These are phyloP conservation scores for Lasiodiplodia gonubiensis DNA, from an alignment of 2,329 filamentous ascomycete genomes.

Conservation along the genomic window DNA sequence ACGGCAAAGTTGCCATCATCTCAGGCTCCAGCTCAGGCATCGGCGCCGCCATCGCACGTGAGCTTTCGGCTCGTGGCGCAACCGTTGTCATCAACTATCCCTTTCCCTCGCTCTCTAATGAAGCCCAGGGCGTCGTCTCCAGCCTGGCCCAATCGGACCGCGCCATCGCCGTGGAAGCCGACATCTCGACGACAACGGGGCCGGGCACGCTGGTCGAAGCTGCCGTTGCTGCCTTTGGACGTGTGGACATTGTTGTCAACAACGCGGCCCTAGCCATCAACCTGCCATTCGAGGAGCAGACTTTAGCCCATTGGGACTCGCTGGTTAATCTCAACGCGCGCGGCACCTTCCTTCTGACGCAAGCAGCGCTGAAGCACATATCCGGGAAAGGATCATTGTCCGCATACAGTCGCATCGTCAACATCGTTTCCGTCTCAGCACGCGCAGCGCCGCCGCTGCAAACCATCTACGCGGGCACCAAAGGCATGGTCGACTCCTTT, in stretches of 20 bases:
- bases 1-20: conserved; percentile 46
- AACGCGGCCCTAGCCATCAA: conserved; percentile 51
- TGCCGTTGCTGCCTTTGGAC: conserved; percentile 48
- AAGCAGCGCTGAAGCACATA: conserved; percentile 48
- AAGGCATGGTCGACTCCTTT: conserved; percentile 58
- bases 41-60: conserved; percentile 50
- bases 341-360: conserved; percentile 52
- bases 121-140: conserved; percentile 40
- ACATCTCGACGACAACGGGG: conserved; percentile 42
- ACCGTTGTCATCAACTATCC: conserved; percentile 59
- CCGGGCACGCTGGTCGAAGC: conserved; percentile 44
- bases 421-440: conserved; percentile 49
- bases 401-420: conserved; percentile 47
- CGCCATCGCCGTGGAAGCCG: conserved; percentile 49
- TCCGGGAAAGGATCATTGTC: conserved; percentile 31
- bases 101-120: conserved; percentile 36
- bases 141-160: conserved; percentile 36
- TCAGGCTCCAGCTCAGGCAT: conserved; percentile 54
- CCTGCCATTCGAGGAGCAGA: conserved; percentile 47
- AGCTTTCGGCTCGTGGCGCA: conserved; percentile 49
- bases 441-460: conserved; percentile 45
- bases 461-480: conserved; percentile 58
- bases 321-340: conserved; percentile 52
- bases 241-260: conserved; percentile 57
- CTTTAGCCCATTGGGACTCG: conserved; percentile 47